A percentile compares a stretch with the other conserved stretches of the same genome.
Conservation (phyloP, 108 stramenopile genomes). For the Nitzschia sp. region DNA sequence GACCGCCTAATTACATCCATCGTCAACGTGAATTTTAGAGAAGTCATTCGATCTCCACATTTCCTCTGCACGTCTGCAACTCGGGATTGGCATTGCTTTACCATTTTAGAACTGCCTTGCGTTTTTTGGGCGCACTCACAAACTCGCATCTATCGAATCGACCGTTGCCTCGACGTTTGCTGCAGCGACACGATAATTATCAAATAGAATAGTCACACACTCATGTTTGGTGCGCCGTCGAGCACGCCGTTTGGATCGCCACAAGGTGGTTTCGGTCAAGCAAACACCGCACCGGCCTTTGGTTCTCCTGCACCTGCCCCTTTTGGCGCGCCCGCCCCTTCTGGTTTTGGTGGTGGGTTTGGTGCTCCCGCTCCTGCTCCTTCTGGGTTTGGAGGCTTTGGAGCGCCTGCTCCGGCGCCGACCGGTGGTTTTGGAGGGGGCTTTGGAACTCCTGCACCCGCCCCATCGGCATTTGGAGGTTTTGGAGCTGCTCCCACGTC, state of each 20-base stretch:
- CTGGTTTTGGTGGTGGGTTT: slow-evolving; percentile 41
- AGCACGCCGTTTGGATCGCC: slow-evolving; percentile 39
- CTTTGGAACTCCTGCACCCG: slow-evolving; percentile 49
- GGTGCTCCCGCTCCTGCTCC: slow-evolving; percentile 33
- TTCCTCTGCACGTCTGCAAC: neutral
- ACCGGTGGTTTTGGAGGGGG: slow-evolving; percentile 37
- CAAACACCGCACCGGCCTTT: slow-evolving; percentile 39
- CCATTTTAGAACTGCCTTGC: neutral
- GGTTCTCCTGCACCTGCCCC: slow-evolving; percentile 43
- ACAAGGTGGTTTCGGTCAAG: slow-evolving; percentile 35
- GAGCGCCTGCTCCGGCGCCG: slow-evolving; percentile 45
- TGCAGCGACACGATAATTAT: neutral
- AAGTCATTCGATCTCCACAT: neutral
- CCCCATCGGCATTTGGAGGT: slow-evolving; percentile 33
- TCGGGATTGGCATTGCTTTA: neutral
- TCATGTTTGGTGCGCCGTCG: slow-evolving; percentile 42
- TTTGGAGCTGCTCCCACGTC: slow-evolving; percentile 12
- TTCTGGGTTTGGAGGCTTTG: slow-evolving; percentile 58
- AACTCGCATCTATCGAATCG: too few species aligned
- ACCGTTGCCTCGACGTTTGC: too few species aligned
- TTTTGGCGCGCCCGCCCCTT: slow-evolving; percentile 31
- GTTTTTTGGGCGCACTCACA: too few species aligned
- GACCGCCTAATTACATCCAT: too few species aligned
- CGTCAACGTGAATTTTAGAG: too few species aligned
- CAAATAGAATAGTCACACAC: slow-evolving; percentile 4